phyloP scores from a whole-genome alignment of 148 eudicot species.

The Cornus florida region DNA sequence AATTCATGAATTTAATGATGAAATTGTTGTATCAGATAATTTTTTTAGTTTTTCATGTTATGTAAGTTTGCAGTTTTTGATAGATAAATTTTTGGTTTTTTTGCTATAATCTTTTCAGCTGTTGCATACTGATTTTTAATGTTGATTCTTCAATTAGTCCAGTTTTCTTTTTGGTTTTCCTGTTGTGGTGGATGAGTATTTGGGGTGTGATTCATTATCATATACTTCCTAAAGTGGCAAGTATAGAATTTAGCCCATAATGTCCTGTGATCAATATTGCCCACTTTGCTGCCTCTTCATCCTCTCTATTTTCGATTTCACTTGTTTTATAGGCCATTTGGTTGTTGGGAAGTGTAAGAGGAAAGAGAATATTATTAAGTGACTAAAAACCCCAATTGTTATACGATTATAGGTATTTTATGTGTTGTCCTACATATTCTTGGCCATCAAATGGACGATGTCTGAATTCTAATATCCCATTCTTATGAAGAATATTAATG shows the following conservation, averaged over 20 bases:
- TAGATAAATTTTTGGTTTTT: too few species aligned
- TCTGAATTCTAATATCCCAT: neutral
- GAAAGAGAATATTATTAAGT: neutral
- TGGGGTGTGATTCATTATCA: neutral
- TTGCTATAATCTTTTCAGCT: neutral
- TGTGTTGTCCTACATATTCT: neutral
- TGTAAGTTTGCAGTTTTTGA: neutral
- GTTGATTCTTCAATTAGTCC: neutral
- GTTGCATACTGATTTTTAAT: neutral
- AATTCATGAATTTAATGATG: neutral
- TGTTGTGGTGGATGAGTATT: neutral
- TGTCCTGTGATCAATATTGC: too few species aligned
- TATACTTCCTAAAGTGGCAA: neutral
- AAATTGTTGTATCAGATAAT: neutral
- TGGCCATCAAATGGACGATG: neutral
- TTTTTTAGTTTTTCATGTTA: neutral
- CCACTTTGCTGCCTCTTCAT: neutral
- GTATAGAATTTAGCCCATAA: neutral
- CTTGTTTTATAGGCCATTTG: neutral
- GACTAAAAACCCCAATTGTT: neutral
- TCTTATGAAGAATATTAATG: neutral
- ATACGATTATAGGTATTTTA: neutral
- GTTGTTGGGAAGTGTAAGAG: neutral
- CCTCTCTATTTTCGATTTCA: neutral
- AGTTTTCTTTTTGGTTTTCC: neutral